phyloP scores from a whole-genome alignment of 495 filamentous ascomycete genomes.

The Staphylotrichum tortipilum region DNA sequence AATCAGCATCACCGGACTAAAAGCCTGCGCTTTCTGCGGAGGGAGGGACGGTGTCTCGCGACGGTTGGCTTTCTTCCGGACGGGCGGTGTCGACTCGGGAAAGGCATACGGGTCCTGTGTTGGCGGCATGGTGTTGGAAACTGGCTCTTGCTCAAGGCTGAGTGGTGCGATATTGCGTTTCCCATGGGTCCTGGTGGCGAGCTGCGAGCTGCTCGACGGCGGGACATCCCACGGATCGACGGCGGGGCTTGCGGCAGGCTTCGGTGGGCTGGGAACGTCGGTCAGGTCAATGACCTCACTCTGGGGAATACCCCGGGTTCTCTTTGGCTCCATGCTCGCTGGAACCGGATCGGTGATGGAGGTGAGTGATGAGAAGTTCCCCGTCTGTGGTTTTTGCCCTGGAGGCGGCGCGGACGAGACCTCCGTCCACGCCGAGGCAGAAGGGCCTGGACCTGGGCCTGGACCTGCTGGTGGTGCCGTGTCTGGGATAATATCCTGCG shows the following conservation, averaged over 20 bases:
- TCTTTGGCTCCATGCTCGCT: slow-evolving; percentile 2
- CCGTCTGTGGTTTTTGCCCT: background rate
- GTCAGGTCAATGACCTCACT: slow-evolving; percentile 15
- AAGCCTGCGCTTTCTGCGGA: background rate
- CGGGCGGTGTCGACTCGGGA: slow-evolving; percentile 8
- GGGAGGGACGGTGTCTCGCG: background rate
- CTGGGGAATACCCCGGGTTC: background rate
- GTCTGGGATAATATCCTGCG: background rate
- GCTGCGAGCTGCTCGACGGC: background rate
- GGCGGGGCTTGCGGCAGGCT: background rate
- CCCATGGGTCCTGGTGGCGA: slow-evolving; percentile 9
- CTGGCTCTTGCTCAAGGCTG: slow-evolving; percentile 1
- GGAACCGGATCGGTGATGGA: slow-evolving; percentile 14
- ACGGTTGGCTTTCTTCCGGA: slow-evolving; percentile 3
- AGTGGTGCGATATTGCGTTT: slow-evolving; percentile 14
- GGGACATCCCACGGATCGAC: slow-evolving; percentile 16
- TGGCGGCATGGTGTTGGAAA: background rate
- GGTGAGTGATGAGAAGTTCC: slow-evolving; percentile 9
- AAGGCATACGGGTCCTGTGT: slow-evolving; percentile 19
- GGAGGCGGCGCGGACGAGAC: slow-evolving; percentile 5
- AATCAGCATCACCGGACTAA: slow-evolving; percentile 8
- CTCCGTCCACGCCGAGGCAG: background rate
- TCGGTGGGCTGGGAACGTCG: slow-evolving; percentile 15
- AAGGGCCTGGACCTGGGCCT: no score
- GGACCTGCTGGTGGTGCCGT: background rate